Evolutionary conservation across 2,329 filamentous ascomycete genomes (phyloP), one percentile per base, ranked within the genome.

Genomic region (Aspergillus fischeri): DNA sequence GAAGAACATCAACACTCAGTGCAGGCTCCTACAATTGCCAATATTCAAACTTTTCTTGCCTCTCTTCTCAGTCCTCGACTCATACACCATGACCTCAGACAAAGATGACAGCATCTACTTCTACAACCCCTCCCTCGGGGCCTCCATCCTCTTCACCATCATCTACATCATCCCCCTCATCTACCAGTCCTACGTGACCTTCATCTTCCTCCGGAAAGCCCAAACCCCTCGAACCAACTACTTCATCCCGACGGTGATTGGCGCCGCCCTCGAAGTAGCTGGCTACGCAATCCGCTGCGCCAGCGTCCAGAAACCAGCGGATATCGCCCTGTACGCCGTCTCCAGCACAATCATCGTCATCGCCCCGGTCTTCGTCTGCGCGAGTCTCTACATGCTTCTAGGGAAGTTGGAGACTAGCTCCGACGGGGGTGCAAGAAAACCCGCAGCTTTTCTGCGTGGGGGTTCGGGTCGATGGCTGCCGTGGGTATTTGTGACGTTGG

Each of bases 341-440:
- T 75, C 72, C 1, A 61, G 72, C 4, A 74, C 73, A 0, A 69
- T 79, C 24, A 77, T 80, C n/a, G 76, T 81, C 11, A 70, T 83
- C 44, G 78, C 79, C 0, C 80, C 80, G 0, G 71, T 81, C 45
- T 74, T 82, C 52, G 66, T 81, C 51, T 78, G 78, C 17, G 80
- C 80, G 0, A 79, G 77, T 1, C 78, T 81, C 55, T 83, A 83
- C 65, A 73, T 82, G 53, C 74, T 82, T 49, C 76, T 83, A 52
- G 78, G 77, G n/a, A 74, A 77, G 11, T 67, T 83, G 49, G 45
- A 73, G 10, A 64, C 68, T 10, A 73, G 74, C n/a, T 27, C 38
- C 9, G 72, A 73, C 1, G 49, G 51, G 8, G 47, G 44, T 10
- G 55, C 60, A 0, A 59, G 65, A 0, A 64, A 65, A 1, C 75